A percentile compares a stretch with the other conserved stretches of the same genome.
These are phyloP conservation scores for Lippia alba DNA, from an alignment of 305 asterid genomes.

Conservation along the genomic window DNA sequence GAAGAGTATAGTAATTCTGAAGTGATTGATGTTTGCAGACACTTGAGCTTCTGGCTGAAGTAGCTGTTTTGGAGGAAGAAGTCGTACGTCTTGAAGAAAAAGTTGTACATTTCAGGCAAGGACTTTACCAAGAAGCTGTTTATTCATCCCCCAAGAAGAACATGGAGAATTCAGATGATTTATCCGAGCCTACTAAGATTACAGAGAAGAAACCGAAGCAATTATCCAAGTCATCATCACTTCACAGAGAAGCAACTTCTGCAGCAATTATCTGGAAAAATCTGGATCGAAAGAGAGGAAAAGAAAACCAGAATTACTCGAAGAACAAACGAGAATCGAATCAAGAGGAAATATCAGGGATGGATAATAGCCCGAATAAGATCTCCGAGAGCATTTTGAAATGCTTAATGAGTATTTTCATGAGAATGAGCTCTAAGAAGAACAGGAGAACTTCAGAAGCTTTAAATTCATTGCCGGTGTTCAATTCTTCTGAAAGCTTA, in stretches of 20 bases:
- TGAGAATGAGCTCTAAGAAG: constrained; percentile 64
- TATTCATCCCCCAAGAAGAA: constrained; percentile 69
- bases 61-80: constrained; percentile 96
- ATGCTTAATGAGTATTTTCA: constrained; percentile 64
- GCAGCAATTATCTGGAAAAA: constrained; percentile 31
- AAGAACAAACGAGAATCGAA: constrained; percentile 50
- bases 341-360: constrained; percentile 38
- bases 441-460: constrained; percentile 49
- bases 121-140: constrained; percentile 86
- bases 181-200: constrained; percentile 35
- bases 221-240: constrained; percentile 37
- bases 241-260: constrained; percentile 32
- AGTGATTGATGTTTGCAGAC: constrained; percentile 51
- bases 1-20: constrained; percentile 29
- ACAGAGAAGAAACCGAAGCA: constrained; percentile 51
- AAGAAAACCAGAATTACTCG: constrained; percentile 56
- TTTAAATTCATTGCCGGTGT: constrained; percentile 43
- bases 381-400: constrained; percentile 72
- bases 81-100: constrained; percentile 89
- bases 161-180: constrained; percentile 52
- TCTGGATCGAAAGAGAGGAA: constrained; percentile 59
- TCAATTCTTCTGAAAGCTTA: constrained; percentile 40
- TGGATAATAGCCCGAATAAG: constrained; percentile 56
- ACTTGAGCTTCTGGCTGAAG: constrained; percentile 90
- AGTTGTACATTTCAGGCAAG: constrained; percentile 82